Conservation (phyloP, 352 stramenopile genomes). For the Globisporangium radiosum region DNA sequence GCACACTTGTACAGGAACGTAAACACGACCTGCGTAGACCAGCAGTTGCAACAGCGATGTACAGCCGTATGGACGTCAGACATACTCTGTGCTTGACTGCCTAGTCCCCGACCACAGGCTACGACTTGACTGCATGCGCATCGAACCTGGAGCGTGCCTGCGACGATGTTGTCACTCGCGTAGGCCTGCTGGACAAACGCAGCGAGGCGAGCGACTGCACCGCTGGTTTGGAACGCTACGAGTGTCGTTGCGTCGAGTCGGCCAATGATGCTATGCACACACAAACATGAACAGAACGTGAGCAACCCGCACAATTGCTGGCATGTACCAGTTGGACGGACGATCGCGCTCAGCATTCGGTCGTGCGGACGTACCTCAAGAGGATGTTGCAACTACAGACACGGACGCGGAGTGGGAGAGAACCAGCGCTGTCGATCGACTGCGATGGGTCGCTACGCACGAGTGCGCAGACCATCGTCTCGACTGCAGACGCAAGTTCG, state of each 20-base stretch:
- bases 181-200: conserved; percentile 1
- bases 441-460: conserved; percentile 9
- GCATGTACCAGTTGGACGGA: too few relatives aligned
- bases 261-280: conserved; percentile 5
- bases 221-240: conserved; percentile 4
- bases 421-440: conserved; percentile 14
- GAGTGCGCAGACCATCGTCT: conserved; percentile 11
- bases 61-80: not conserved
- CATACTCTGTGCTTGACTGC: not conserved
- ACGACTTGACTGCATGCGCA: too few relatives aligned
- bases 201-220: conserved; percentile 2
- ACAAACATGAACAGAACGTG: not conserved
- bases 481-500: conserved; percentile 7
- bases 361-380: conserved; percentile 30
- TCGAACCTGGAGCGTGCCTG: conserved; percentile 10
- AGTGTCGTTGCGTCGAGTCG: conserved; percentile 8
- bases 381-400: conserved; percentile 66
- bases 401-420: conserved; percentile 34
- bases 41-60: not conserved
- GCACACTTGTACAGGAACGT: conserved; percentile 13
- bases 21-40: conserved; percentile 8
- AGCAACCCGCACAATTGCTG: too few relatives aligned
- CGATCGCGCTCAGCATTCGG: too few relatives aligned
- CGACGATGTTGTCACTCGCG: conserved; percentile 4
- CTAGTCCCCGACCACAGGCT: too few relatives aligned